Evolutionary conservation across 1,139 yeast genomes (phyloP).

Genomic region (Meyerozyma guilliermondii): DNA sequence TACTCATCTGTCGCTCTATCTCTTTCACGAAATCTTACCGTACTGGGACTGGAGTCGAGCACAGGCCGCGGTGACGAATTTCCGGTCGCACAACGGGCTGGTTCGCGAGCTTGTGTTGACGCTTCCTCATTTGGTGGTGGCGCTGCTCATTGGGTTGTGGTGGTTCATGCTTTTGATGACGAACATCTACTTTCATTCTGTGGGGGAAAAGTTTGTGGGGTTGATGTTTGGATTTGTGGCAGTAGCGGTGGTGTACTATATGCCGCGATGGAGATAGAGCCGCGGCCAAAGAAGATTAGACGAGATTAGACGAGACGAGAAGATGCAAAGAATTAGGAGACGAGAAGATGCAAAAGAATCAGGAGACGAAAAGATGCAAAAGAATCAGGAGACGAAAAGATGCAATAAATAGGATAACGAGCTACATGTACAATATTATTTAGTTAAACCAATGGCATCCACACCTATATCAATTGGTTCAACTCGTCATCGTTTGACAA

Average conservation of each 20-base stretch:
- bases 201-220: slow-evolving; percentile 68
- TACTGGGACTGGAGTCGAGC: slow-evolving; percentile 20
- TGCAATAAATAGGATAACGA: no score
- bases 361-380: no score
- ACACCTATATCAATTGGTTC: no score
- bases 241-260: slow-evolving; percentile 30
- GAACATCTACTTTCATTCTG: slow-evolving; percentile 76
- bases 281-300: not conserved
- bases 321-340: not conserved
- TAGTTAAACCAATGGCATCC: no score
- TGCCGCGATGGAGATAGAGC: slow-evolving; percentile 18
- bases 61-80: not conserved
- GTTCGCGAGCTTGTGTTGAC: slow-evolving; percentile 13
- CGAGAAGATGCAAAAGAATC: no score
- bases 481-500: no score
- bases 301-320: not conserved
- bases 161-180: slow-evolving; percentile 88
- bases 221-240: slow-evolving; percentile 55
- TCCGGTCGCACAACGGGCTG: slow-evolving; percentile 6
- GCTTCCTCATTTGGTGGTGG: slow-evolving; percentile 41
- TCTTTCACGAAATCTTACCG: slow-evolving; percentile 61
- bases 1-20: slow-evolving; percentile 63
- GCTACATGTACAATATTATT: no score
- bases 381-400: no score
- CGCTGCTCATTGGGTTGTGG: slow-evolving; percentile 55